phyloP scores from a whole-genome alignment of 345 rosid genomes.

The Brassica carinata region DNA sequence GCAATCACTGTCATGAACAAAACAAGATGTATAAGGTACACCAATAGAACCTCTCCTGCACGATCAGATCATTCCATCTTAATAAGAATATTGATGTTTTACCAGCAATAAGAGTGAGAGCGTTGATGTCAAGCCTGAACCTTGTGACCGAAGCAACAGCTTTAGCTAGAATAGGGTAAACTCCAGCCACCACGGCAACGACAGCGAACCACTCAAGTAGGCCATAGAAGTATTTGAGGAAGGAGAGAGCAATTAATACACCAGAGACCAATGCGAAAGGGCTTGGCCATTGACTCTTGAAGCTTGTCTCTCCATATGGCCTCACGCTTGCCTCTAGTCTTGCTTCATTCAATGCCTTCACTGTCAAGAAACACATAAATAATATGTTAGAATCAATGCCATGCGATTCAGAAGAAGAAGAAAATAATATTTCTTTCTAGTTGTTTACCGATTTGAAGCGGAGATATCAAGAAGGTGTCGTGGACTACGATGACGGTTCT shows the following conservation, averaged over 20 bases:
- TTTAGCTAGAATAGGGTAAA: constrained; percentile 56
- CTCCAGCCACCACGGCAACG: constrained; percentile 61
- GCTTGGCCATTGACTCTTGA: constrained; percentile 74
- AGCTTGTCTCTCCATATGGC: constrained; percentile 50
- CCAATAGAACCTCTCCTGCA: too few relatives aligned
- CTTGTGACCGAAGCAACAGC: constrained; percentile 51
- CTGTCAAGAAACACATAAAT: constrained; percentile 43
- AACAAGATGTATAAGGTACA: too few relatives aligned
- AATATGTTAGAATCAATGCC: neutral
- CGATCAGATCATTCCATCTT: too few relatives aligned
- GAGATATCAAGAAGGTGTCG: constrained; percentile 63
- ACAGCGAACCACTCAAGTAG: constrained; percentile 57
- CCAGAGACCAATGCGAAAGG: constrained; percentile 69
- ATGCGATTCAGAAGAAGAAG: neutral
- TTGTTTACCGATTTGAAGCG: constrained; percentile 67
- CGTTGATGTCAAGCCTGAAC: constrained; percentile 62
- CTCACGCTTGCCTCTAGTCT: constrained; percentile 82
- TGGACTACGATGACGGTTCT: constrained; percentile 85
- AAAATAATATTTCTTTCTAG: too few relatives aligned
- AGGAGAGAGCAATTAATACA: constrained; percentile 48
- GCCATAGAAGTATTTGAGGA: constrained; percentile 55
- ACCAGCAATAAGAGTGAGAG: constrained; percentile 79
- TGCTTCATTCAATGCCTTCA: constrained; percentile 72
- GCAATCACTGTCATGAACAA: constrained; percentile 57
- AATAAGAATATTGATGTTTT: neutral